Evolutionary conservation across 2,329 filamentous ascomycete species (phyloP), one percentile per base, ranked within the genome.

Genomic region (Cladosporium velox): DNA sequence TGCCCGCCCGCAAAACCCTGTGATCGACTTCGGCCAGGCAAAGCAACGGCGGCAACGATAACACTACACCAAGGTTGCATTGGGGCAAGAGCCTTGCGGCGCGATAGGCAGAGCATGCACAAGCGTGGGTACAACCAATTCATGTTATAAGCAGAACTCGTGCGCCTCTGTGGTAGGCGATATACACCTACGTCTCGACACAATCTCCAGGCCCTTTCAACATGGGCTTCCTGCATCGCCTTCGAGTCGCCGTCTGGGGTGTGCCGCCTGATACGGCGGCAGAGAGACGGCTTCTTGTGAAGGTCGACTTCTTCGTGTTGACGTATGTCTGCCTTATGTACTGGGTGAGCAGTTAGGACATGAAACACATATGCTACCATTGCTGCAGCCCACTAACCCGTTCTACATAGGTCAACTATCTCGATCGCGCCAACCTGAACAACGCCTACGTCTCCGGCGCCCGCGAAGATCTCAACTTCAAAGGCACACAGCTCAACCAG

Each of bases 391-490:
- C 26, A 21, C 64, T 44, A 21, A 24, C 38, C 26, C 32, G 47
- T 30, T 6, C 18, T 24, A 18, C 18, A 4, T 26, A 66, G 66
- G 66, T 73, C 21, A 74, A 68, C 49, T 72, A 75, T 76, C 79
- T 86, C 26, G 84, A 86, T 71, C 79, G 82, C 26, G 80, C 82
- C 3, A 85, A 85, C 68, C 72, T 86, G 1, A 79, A 79, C 66
- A 85, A 86, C 77, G 84, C 84, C 61, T 86, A 86, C 71, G 83
- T 86, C 11, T 83, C 81, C 12, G 84, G 84, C 26, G 84, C 84
- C 79, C 81, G 82, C 66, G 82, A 85, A 69, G 83, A 85, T 59
- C 76, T 85, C 4, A 69, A 72, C 54, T 84, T 85, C 69, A 72
- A 75, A 8, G 83, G 83, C 32, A 77, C 83, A 70, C 80, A 85